Percentiles rank a stretch among this genome's conserved stretches.
Conservation (phyloP, 2,329 filamentous ascomycete genomes). For the Fusarium citri region DNA sequence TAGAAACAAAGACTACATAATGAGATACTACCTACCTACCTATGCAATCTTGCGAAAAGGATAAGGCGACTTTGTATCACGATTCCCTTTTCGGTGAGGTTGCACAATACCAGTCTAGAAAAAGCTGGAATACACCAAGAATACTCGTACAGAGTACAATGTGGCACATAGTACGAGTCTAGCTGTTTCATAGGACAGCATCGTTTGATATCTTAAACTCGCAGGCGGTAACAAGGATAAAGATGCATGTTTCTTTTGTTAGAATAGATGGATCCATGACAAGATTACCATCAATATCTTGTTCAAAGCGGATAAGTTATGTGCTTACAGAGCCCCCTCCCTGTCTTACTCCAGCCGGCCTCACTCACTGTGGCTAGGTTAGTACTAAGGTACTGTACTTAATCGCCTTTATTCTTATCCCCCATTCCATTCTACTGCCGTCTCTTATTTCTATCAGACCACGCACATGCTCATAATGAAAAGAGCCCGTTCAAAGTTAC, state of each 20-base stretch:
- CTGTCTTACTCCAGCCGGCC: background rate
- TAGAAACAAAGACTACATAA: background rate
- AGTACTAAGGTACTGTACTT: too few relatives aligned
- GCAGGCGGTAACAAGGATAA: background rate
- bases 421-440: background rate
- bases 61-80: background rate
- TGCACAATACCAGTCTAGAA: background rate
- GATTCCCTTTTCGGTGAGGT: background rate
- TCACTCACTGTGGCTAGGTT: conserved; percentile 13
- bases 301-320: background rate
- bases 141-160: conserved; percentile 21
- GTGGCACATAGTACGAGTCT: conserved; percentile 10
- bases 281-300: background rate
- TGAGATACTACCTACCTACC: background rate
- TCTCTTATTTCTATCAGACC: background rate
- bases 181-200: background rate
- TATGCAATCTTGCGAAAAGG: background rate
- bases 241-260: background rate
- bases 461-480: background rate
- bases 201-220: background rate
- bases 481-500: background rate
- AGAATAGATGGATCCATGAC: background rate
- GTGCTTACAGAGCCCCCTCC: background rate
- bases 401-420: background rate
- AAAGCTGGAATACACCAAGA: conserved; percentile 1